A percentile compares a stretch with the other conserved stretches of the same genome.
Conservation (phyloP, 306 rosid species). For the Castanea sativa region DNA sequence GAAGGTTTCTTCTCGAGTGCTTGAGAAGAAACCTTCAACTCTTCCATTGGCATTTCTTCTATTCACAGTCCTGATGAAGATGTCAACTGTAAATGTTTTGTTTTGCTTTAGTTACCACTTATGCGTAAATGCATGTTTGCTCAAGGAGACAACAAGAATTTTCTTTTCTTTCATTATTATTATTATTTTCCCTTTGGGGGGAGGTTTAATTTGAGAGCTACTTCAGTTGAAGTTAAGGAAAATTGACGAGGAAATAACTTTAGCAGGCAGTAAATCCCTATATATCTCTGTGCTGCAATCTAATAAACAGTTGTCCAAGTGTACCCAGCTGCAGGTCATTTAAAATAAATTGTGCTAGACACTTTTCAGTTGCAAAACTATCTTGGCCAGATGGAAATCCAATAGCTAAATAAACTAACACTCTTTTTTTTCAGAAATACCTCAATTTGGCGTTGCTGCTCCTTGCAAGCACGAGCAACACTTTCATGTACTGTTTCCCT, state of each 20-base stretch:
- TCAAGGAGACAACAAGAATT: neutral
- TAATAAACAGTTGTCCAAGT: neutral
- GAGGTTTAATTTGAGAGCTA: neutral
- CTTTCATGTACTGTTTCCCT: slow-evolving; percentile 83
- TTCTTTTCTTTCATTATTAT: neutral
- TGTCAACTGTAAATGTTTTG: neutral
- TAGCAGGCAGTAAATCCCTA: neutral
- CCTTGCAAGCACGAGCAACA: slow-evolving; percentile 86
- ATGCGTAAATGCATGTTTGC: neutral
- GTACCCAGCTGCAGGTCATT: neutral
- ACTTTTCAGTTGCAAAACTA: slow-evolving; percentile 1
- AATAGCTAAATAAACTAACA: neutral
- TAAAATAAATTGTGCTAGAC: slow-evolving; percentile 7
- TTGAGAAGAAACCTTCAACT: neutral
- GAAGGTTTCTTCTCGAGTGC: neutral
- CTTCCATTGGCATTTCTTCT: neutral
- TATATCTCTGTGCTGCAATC: neutral
- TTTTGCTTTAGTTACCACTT: neutral
- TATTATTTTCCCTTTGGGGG: too few species aligned
- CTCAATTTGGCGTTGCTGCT: slow-evolving; percentile 96
- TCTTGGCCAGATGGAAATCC: neutral
- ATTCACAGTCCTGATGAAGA: neutral
- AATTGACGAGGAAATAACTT: neutral
- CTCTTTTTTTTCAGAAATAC: slow-evolving; percentile 30
- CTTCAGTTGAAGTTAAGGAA: neutral